Evolutionary conservation across 1,284 basidiomycete genomes (phyloP), one percentile per base, ranked within the genome.

Genomic region (Filobasidium uniguttulatum): DNA sequence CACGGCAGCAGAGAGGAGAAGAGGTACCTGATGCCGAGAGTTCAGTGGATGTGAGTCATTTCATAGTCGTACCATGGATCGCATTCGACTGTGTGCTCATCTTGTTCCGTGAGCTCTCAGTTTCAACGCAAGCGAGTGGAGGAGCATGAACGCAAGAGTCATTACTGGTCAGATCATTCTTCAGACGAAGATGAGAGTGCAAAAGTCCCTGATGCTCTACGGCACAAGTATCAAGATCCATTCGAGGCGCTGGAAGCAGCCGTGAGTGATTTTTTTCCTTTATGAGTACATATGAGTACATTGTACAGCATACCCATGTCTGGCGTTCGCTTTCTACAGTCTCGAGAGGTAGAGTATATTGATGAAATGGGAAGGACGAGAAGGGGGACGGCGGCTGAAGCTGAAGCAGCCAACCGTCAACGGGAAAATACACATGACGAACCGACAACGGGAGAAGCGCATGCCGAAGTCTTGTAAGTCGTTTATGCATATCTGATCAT

Each of bases 1-100:
- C 87, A 5, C 81, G 85, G 60, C 66, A 93, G 29, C 70, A 74
- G 58, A 80, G 79, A 55, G 91, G 91, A 6, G 83, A 86, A 66
- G 79, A 77, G 86, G 80, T 0, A 86, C 85, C 0, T 60, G 93
- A 60, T 80, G 80, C 80, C 38, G 73, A 77, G 19, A 69, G 86
- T 9, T 70, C 88, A 46, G 84, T 97, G 5, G 89, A 97, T 66
- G 90, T 89, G 67, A 65, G 83, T 64, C 10, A 2, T 22, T 33
- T 31, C 8, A n/a, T 9, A 8, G n/a, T 36, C 15, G 12, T 20
- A 4, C 19, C 19, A 12, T 20, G 2, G 22, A 17, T 6, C 10
- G 10, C 20, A 5, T 8, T 15, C 19, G 31, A 29, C 26, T 44
- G 22, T 36, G 36, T 45, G 3, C 20, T 50, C 15, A 22, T 51